Percentiles rank a stretch among this genome's conserved stretches.
These are phyloP conservation scores for Byssothecium circinans DNA, from an alignment of 2,329 filamentous ascomycete species.

Conservation along the genomic window DNA sequence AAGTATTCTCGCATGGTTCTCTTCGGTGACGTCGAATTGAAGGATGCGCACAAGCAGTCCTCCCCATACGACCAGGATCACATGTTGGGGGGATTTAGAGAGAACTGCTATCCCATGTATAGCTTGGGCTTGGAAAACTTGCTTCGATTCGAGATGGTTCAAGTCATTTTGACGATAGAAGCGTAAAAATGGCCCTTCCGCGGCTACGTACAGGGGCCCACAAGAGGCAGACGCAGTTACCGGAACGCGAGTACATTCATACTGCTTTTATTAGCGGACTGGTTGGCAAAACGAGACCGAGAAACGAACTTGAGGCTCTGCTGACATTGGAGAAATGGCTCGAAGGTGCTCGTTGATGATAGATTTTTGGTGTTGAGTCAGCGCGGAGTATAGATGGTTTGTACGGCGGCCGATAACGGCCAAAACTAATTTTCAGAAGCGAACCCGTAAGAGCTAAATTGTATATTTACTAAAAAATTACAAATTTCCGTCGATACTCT, in stretches of 20 bases:
- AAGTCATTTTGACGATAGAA: slow-evolving; percentile 39
- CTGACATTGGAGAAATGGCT: slow-evolving; percentile 38
- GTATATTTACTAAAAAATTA: too few relatives aligned
- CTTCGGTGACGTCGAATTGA: slow-evolving; percentile 18
- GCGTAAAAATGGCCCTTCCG: slow-evolving; percentile 47
- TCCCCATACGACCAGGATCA: slow-evolving; percentile 42
- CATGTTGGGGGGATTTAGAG: slow-evolving; percentile 12
- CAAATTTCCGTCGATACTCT: too few relatives aligned
- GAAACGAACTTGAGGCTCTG: slow-evolving; percentile 34
- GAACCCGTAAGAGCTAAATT: too few relatives aligned
- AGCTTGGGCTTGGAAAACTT: slow-evolving; percentile 67
- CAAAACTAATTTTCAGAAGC: too few relatives aligned
- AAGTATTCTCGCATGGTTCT: slow-evolving; percentile 26
- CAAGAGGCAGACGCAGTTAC: slow-evolving; percentile 50
- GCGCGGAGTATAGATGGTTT: slow-evolving; percentile 32
- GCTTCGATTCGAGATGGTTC: slow-evolving; percentile 36
- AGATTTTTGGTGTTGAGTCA: slow-evolving; percentile 37
- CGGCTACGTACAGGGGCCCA: slow-evolving; percentile 43
- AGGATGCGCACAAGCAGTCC: slow-evolving; percentile 52
- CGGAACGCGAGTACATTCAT: slow-evolving; percentile 46
- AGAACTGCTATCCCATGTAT: slow-evolving; percentile 71
- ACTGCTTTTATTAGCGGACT: slow-evolving; percentile 27
- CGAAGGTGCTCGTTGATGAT: slow-evolving; percentile 21
- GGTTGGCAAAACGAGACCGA: background rate
- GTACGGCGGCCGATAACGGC: too few relatives aligned